Evolutionary conservation across 176 grass and related monocot species (phyloP).

Genomic region (Thalia dealbata): DNA sequence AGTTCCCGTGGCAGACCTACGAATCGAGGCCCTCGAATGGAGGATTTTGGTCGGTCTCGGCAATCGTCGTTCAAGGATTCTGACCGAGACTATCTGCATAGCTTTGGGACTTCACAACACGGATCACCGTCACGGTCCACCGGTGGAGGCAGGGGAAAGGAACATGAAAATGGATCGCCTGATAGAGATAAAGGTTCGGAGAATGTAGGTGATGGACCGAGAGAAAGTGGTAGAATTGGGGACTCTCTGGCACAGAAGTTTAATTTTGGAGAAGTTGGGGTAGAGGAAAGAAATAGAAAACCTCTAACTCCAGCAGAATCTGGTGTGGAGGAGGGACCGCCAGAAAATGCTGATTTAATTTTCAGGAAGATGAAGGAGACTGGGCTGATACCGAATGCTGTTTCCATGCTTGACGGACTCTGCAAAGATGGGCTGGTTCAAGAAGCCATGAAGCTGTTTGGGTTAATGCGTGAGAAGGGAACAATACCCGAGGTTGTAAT

Average conservation of each 20-base stretch:
- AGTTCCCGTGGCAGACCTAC: not conserved
- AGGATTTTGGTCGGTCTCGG: not conserved
- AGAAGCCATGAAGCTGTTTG: constrained; percentile 92
- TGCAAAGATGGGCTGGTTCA: constrained; percentile 88
- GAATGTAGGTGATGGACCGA: not conserved
- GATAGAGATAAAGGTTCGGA: not conserved
- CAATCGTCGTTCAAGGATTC: constrained; percentile 3
- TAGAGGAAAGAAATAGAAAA: not conserved
- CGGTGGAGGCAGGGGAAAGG: not conserved
- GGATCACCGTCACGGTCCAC: not conserved
- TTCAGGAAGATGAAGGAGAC: constrained; percentile 91
- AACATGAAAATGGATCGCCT: not conserved
- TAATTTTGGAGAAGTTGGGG: not conserved
- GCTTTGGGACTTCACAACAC: not conserved
- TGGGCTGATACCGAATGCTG: constrained; percentile 75
- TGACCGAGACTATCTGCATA: not conserved
- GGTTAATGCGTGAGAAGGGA: constrained; percentile 82
- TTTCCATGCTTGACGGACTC: constrained; percentile 80
- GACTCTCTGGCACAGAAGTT: constrained; percentile 1
- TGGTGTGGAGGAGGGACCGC: not conserved
- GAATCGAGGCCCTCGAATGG: not conserved
- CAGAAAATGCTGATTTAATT: constrained; percentile 55
- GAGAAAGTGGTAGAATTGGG: not conserved
- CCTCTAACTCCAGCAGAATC: not conserved
- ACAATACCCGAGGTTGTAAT: constrained; percentile 88